Evolutionary conservation across 768 basidiomycete genomes (phyloP).

Genomic region (Leccinum variicolor): DNA sequence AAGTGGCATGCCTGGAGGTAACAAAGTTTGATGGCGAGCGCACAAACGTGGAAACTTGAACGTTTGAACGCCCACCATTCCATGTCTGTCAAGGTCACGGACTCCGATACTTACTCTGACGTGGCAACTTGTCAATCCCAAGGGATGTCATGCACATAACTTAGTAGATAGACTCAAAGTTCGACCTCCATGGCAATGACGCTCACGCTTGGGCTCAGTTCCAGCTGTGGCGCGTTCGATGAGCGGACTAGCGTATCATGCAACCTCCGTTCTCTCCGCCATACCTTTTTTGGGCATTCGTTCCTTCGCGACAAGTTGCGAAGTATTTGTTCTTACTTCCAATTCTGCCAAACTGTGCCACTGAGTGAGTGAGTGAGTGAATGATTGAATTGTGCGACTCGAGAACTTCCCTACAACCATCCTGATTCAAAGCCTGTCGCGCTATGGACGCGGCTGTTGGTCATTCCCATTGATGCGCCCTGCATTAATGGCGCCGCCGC

Average conservation of each 20-base stretch:
- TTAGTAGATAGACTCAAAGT: neutral
- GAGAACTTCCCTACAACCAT: neutral
- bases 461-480: neutral
- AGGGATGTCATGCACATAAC: neutral
- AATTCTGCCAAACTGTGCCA: neutral
- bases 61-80: neutral
- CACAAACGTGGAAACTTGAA: conserved; percentile 1
- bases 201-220: neutral
- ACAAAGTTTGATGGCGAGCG: conserved; percentile 25
- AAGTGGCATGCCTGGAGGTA: conserved; percentile 25
- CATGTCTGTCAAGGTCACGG: conserved; percentile 13
- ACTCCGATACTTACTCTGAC: neutral
- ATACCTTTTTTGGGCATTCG: conserved; percentile 1
- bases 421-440: conserved; percentile 1
- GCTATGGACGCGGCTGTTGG: neutral
- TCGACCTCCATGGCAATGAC: neutral
- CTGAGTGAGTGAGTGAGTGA: neutral
- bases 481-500: neutral
- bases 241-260: neutral
- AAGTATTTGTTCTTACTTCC: neutral
- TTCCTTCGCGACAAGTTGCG: neutral
- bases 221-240: neutral
- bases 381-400: neutral
- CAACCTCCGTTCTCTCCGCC: neutral
- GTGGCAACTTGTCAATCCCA: conserved; percentile 1